phyloP scores from a whole-genome alignment of 306 rosid genomes.

The Begonia peltatifolia region DNA sequence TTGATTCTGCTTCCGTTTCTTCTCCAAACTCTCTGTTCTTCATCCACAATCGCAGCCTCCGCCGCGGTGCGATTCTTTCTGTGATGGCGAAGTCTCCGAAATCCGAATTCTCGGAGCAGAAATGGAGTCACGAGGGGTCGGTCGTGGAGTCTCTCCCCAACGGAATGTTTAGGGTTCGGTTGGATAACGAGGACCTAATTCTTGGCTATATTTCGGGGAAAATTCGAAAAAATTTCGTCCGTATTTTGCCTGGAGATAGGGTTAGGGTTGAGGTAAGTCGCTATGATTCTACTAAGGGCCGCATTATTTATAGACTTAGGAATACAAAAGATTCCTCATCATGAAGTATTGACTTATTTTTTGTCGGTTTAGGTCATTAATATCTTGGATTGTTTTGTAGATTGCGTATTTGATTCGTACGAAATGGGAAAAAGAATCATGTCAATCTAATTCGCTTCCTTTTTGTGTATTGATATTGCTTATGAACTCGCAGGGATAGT shows the following conservation, averaged over 20 bases:
- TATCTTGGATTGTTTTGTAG: too few species aligned
- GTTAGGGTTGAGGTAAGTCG: slow-evolving; percentile 44
- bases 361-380: too few species aligned
- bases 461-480: too few species aligned
- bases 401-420: too few species aligned
- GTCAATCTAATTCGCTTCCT: too few species aligned
- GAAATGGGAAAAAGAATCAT: too few species aligned
- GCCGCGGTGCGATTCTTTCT: neutral
- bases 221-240: slow-evolving; percentile 40
- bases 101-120: slow-evolving; percentile 24
- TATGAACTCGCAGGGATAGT: too few species aligned
- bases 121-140: slow-evolving; percentile 29
- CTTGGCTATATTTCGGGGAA: slow-evolving; percentile 42
- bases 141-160: slow-evolving; percentile 38
- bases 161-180: slow-evolving; percentile 35
- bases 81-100: slow-evolving; percentile 20
- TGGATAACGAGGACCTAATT: slow-evolving; percentile 35
- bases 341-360: neutral
- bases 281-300: slow-evolving; percentile 35
- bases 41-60: slow-evolving; percentile 4
- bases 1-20: neutral
- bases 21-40: slow-evolving; percentile 2
- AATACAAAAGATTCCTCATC: slow-evolving; percentile 18
- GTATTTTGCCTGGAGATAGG: slow-evolving; percentile 43
- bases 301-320: slow-evolving; percentile 27